Evolutionary conservation across 345 rosid species (phyloP).

Genomic region (Corchorus olitorius): DNA sequence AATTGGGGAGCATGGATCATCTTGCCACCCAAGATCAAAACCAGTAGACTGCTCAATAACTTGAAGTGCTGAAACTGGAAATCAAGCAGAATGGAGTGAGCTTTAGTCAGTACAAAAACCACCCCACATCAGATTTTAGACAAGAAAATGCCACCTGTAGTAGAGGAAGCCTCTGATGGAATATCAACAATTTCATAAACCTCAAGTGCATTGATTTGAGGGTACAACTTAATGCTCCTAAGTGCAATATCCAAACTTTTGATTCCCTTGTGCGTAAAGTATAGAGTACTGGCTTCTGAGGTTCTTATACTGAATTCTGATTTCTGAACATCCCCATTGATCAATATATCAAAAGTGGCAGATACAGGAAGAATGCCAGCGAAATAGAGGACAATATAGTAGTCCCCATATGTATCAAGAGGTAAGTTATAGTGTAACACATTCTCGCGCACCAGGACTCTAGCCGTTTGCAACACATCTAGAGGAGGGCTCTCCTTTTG

Average conservation of each 20-base stretch:
- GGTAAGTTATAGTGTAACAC: constrained; percentile 57
- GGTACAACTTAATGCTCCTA: constrained; percentile 50
- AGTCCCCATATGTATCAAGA: constrained; percentile 51
- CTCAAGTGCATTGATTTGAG: constrained; percentile 77
- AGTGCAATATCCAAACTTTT: constrained; percentile 62
- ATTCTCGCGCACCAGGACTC: constrained; percentile 61
- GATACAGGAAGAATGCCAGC: constrained; percentile 78
- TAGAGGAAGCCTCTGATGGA: constrained; percentile 76
- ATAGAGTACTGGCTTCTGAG: constrained; percentile 53
- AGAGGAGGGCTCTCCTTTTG: constrained; percentile 61
- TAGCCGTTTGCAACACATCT: constrained; percentile 72
- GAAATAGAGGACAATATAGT: constrained; percentile 74
- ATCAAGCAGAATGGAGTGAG: constrained; percentile 16
- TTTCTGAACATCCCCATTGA: constrained; percentile 56
- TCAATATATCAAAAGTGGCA: constrained; percentile 60
- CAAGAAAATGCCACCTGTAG: constrained; percentile 58
- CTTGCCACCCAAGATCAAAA: constrained; percentile 83
- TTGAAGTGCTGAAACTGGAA: constrained; percentile 85
- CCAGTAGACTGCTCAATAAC: constrained; percentile 81
- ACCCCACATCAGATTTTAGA: not conserved
- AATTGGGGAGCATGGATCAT: constrained; percentile 86
- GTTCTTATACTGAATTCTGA: constrained; percentile 51
- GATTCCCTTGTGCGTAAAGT: constrained; percentile 47
- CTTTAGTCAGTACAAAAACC: constrained; percentile 6
- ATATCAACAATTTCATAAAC: constrained; percentile 65